Evolutionary conservation across 352 stramenopile species (phyloP).

Genomic region (Pythium vanterpoolii): DNA sequence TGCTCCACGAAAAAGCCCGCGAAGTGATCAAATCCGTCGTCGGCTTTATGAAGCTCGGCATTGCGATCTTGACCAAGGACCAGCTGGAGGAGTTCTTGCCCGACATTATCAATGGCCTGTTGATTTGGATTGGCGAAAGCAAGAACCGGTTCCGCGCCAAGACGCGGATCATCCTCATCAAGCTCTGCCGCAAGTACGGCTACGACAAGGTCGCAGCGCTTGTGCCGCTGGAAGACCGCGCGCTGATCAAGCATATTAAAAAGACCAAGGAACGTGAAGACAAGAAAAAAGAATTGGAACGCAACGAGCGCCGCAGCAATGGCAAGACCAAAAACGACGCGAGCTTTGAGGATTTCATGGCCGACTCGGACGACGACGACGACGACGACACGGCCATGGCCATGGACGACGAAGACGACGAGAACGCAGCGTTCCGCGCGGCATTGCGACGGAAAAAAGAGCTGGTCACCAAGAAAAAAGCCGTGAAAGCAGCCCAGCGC

Average conservation of each 20-base stretch:
- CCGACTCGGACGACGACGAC: constrained; percentile 78
- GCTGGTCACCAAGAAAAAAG: constrained; percentile 69
- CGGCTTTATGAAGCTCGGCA: constrained; percentile 94
- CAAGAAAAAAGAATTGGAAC: constrained; percentile 63
- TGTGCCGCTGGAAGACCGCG: constrained; percentile 87
- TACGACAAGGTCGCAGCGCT: constrained; percentile 90
- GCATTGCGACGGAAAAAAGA: constrained; percentile 80
- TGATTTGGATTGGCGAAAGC: constrained; percentile 93
- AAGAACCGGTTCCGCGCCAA: constrained; percentile 96
- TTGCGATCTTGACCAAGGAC: constrained; percentile 89
- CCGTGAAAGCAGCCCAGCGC: constrained; percentile 25
- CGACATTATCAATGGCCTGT: constrained; percentile 89
- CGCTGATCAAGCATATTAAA: constrained; percentile 94
- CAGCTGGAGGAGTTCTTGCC: constrained; percentile 89
- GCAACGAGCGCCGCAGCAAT: constrained; percentile 48
- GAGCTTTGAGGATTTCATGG: constrained; percentile 81
- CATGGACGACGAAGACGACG: constrained; percentile 55
- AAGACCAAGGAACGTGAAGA: constrained; percentile 92
- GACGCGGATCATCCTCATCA: constrained; percentile 95
- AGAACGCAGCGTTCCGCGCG: constrained; percentile 76
- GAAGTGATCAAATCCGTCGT: constrained; percentile 97
- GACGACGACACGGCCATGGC: constrained; percentile 73
- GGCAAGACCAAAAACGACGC: constrained; percentile 26
- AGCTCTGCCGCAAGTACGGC: constrained; percentile 92
- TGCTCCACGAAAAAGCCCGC: constrained; percentile 91